Conservation (phyloP, 2,329 filamentous ascomycete genomes). For the Monosporascus sp. region DNA sequence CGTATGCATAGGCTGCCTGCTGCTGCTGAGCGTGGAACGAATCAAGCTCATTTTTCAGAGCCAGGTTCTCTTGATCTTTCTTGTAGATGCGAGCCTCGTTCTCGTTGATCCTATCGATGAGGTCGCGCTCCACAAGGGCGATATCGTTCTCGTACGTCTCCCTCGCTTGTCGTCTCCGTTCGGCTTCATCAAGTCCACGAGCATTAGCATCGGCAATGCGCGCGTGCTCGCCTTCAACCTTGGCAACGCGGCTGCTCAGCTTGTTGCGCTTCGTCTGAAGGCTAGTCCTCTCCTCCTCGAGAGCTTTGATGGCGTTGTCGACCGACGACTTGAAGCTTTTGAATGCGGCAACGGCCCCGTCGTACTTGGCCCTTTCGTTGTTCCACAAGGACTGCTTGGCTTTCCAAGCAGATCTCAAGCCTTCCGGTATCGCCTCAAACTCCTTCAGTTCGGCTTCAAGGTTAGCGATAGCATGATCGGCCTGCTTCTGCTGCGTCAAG, state of each 20-base stretch:
- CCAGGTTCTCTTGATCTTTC: conserved; percentile 36
- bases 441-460: conserved; percentile 58
- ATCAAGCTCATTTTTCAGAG: conserved; percentile 34
- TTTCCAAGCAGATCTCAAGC: conserved; percentile 54
- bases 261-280: conserved; percentile 68
- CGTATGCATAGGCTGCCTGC: conserved; percentile 26
- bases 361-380: conserved; percentile 55
- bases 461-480: conserved; percentile 50
- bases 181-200: conserved; percentile 59
- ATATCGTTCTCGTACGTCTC: conserved; percentile 43
- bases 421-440: conserved; percentile 59
- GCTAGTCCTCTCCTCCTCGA: conserved; percentile 60
- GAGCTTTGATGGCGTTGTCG: conserved; percentile 57
- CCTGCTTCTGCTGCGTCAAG: conserved; percentile 66
- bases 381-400: conserved; percentile 48
- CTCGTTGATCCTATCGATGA: conserved; percentile 34
- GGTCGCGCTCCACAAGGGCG: conserved; percentile 39
- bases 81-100: conserved; percentile 30
- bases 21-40: conserved; percentile 32
- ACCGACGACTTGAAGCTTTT: conserved; percentile 56
- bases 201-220: conserved; percentile 66
- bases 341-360: conserved; percentile 49
- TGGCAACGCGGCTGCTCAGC: conserved; percentile 64
- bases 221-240: conserved; percentile 68
- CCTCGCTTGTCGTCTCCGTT: conserved; percentile 50